A percentile compares a stretch with the other conserved stretches of the same genome.
These are phyloP conservation scores for Gaeumannomyces sp. DNA, from an alignment of 2,329 filamentous ascomycete genomes.

Conservation along the genomic window DNA sequence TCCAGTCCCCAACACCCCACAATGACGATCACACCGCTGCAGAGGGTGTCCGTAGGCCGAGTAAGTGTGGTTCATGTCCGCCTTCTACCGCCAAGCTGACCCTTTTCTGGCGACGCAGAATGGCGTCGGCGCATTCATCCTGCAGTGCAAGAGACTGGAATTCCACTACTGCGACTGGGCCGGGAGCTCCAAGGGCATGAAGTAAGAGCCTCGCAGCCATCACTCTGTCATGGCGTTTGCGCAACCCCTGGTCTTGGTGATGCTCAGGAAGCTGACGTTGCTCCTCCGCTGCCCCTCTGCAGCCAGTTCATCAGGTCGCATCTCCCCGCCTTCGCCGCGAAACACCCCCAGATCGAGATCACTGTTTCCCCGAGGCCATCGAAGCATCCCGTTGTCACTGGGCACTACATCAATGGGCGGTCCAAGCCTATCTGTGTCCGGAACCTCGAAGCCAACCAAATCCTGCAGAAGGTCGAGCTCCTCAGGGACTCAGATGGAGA, in stretches of 20 bases:
- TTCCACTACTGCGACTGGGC: conserved; percentile 98
- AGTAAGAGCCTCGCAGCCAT: conserved; percentile 48
- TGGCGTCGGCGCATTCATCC: conserved; percentile 91
- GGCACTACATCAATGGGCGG: conserved; percentile 86
- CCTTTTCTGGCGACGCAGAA: conserved; percentile 52
- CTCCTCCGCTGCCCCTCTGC: conserved; percentile 7
- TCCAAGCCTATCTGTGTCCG: conserved; percentile 82
- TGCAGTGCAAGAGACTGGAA: conserved; percentile 93
- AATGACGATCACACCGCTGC: conserved; percentile 19
- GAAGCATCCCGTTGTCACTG: conserved; percentile 82
- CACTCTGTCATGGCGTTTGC: no score
- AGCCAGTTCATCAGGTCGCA: conserved; percentile 76
- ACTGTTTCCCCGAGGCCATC: conserved; percentile 83
- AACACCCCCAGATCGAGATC: conserved; percentile 87
- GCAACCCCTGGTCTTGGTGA: no score
- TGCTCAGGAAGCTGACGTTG: background rate
- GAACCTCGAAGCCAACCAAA: conserved; percentile 74
- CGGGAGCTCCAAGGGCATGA: conserved; percentile 91
- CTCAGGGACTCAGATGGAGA: conserved; percentile 70
- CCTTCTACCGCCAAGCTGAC: conserved; percentile 2
- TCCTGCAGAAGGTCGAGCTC: conserved; percentile 71
- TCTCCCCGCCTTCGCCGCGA: conserved; percentile 70
- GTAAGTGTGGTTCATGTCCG: conserved; percentile 9
- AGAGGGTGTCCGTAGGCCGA: conserved; percentile 18
- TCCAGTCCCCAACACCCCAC: conserved; percentile 9